Evolutionary conservation across 108 stramenopile genomes (phyloP).

Genomic region (Discostella pseudostelligera): DNA sequence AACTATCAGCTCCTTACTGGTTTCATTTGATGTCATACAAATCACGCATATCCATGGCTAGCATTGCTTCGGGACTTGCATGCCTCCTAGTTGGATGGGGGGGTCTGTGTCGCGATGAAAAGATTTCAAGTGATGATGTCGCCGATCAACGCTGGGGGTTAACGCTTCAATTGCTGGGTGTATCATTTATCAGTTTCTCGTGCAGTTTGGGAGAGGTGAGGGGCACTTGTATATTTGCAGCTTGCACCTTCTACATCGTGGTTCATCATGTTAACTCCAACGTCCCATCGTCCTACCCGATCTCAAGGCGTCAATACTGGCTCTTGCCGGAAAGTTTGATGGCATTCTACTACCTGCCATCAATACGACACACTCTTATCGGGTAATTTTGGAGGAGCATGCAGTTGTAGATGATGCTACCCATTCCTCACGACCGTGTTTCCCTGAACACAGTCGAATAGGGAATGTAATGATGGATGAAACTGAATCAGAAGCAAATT

Average conservation of each 20-base stretch:
- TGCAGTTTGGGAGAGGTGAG: slow-evolving; percentile 78
- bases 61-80: slow-evolving; percentile 50
- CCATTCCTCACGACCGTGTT: neutral
- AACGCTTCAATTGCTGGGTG: slow-evolving; percentile 66
- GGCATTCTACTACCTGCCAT: slow-evolving; percentile 10
- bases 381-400: neutral
- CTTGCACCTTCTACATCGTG: too few species aligned
- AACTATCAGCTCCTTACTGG: slow-evolving; percentile 78
- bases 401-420: slow-evolving; percentile 19
- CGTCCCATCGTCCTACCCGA: neutral
- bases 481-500: slow-evolving; percentile 6
- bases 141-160: slow-evolving; percentile 7
- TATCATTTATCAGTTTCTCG: slow-evolving; percentile 66
- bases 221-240: neutral
- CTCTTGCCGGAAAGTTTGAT: slow-evolving; percentile 65
- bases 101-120: slow-evolving; percentile 27
- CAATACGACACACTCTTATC: neutral
- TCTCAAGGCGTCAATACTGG: slow-evolving; percentile 65
- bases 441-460: slow-evolving; percentile 1
- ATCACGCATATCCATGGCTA: slow-evolving; percentile 48
- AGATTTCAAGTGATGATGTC: slow-evolving; percentile 4
- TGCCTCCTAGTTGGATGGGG: slow-evolving; percentile 50
- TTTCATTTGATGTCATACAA: slow-evolving; percentile 75
- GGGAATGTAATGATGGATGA: slow-evolving; percentile 1
- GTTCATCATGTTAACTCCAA: too few species aligned